A percentile compares a stretch with the other conserved stretches of the same genome.
Conservation (phyloP, 306 rosid species). For the Amphicarpaea edgeworthii region DNA sequence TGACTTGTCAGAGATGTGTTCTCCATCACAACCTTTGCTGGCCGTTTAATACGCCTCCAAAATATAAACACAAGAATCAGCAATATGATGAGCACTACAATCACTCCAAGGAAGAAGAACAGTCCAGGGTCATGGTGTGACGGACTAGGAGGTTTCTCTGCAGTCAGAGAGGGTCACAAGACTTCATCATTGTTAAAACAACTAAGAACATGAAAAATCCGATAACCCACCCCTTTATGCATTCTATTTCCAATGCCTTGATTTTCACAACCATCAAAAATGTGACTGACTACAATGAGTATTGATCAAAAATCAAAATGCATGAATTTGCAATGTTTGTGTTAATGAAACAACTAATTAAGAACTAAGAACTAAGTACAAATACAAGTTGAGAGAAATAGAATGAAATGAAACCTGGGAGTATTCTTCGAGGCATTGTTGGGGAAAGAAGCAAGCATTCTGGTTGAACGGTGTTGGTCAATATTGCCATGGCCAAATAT, state of each 20-base stretch:
- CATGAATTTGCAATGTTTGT: neutral
- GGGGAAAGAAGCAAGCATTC: slow-evolving; percentile 29
- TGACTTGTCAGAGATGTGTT: slow-evolving; percentile 35
- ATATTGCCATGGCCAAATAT: slow-evolving; percentile 36
- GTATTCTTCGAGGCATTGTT: slow-evolving; percentile 59
- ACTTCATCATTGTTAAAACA: neutral
- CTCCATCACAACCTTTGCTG: slow-evolving; percentile 35
- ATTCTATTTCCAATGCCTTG: slow-evolving; percentile 22
- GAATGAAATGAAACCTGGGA: slow-evolving; percentile 52
- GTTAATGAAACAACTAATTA: neutral
- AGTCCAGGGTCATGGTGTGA: slow-evolving; percentile 36
- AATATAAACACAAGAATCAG: slow-evolving; percentile 57
- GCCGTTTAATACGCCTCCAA: slow-evolving; percentile 58
- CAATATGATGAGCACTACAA: slow-evolving; percentile 58
- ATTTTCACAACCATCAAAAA: neutral
- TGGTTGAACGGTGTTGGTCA: slow-evolving; percentile 20
- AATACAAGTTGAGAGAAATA: neutral
- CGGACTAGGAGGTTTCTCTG: slow-evolving; percentile 48
- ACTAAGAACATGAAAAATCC: neutral
- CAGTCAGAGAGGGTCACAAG: slow-evolving; percentile 21
- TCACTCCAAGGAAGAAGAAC: slow-evolving; percentile 76
- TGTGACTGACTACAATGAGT: no score
- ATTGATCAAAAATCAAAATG: neutral
- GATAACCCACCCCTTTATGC: neutral
- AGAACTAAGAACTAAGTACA: neutral